These are phyloP conservation scores for Picea sitchensis DNA, from an alignment of 75 land plant species.

Conservation along the genomic window DNA sequence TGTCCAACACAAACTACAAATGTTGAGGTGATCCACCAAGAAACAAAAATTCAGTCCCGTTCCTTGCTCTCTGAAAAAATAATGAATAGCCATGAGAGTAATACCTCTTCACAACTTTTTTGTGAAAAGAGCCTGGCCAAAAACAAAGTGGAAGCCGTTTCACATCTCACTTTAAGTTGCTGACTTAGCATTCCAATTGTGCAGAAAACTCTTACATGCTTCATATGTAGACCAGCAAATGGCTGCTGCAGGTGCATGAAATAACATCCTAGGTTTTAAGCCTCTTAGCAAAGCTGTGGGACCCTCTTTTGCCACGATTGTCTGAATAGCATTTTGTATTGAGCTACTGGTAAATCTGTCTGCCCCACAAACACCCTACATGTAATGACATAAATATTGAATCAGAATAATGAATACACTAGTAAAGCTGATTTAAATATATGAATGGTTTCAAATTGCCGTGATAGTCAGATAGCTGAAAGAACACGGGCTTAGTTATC, in stretches of 20 bases:
- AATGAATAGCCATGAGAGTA: not conserved
- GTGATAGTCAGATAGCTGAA: not conserved
- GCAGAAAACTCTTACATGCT: conserved; percentile 39
- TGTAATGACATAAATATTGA: not conserved
- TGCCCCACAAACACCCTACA: conserved; percentile 43
- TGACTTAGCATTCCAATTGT: not conserved
- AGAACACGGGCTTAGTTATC: not conserved
- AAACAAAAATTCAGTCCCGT: not conserved
- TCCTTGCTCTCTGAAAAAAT: not conserved
- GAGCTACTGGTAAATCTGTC: conserved; percentile 33
- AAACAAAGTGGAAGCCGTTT: not conserved
- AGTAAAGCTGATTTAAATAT: not conserved
- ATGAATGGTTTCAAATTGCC: not conserved
- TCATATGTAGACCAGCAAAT: conserved; percentile 55
- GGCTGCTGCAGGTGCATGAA: conserved; percentile 53
- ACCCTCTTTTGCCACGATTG: conserved; percentile 34
- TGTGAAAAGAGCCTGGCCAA: not conserved
- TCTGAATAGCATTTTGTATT: conserved; percentile 16
- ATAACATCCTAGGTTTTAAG: conserved; percentile 31
- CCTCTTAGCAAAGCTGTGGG: conserved; percentile 27
- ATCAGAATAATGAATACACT: not conserved
- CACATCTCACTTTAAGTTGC: not conserved
- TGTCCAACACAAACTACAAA: conserved; percentile 3
- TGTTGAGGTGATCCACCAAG: not conserved
- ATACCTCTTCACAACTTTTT: not conserved